Base-by-base conservation (phyloP, 495 filamentous ascomycete genomes). In the Xylaria castorea region DNA sequence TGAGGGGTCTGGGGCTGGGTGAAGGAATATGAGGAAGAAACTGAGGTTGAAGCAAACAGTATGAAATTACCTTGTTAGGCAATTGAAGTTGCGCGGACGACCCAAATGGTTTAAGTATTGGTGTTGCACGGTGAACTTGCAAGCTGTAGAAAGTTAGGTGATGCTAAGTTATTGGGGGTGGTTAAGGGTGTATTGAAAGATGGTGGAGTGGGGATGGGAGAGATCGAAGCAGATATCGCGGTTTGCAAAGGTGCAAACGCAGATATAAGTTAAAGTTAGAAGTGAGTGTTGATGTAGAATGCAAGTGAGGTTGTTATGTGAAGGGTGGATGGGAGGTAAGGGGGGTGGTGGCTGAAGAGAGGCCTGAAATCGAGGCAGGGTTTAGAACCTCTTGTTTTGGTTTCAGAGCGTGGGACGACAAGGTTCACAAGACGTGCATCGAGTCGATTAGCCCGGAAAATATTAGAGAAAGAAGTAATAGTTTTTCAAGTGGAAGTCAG, bases 111-210 rank as follows among this genome's bases (percentile, higher is more conserved):
- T 3, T 22, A 9, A 27, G 40, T 27, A 16, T 1, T 20, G 27
- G 16, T 22, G 40, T 40, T 64, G 38, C 3, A 27, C 22, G 18
- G 25, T 64, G 22, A 46, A 66, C 22, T 22, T 66, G 46, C 11
- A 18, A 16, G 48, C 50, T 68, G 50, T 42, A 11, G 50, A 42
- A 68, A 30, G 50, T 67, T 11, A 57, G 65, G 65, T 44, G 50
- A 22, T 57, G 65, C 18, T 36, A 16, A 68, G 32, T 51, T 53
- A 46, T 51, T 53, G 46, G 9, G n/a, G 6, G 46, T 18, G 20
- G 46, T 20, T 3, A 27, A 2, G 50, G 8, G 2, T 14, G 36
- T 53, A 32, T 40, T 67, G 64, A 27, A n/a, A 25, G 34, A 25
- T 22, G 27, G 36, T 32, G 32, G 34, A 25, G 12, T 30, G 7